Evolutionary conservation across 352 stramenopile species (phyloP), one percentile per base, ranked within the genome.

Genomic region (Phytophthora quininea): DNA sequence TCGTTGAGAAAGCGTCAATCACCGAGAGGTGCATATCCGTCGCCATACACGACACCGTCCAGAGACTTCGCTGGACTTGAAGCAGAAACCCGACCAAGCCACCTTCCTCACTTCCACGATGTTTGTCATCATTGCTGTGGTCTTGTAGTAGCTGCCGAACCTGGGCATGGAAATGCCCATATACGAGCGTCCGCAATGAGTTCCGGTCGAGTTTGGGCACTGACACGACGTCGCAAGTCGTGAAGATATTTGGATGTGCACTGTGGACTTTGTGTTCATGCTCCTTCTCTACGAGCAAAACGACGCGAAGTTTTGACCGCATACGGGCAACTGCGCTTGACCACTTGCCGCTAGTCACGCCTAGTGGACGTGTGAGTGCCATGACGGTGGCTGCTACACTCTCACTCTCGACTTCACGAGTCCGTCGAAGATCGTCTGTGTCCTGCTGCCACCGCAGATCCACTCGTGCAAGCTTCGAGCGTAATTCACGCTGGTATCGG

Each of bases 311-410:
- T 3, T 80, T 77, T 8, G 77, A 76, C 19, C 79, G 73, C 54
- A 91, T 76, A 0, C 82, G 74, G 33, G 84, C 72, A 2, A 92
- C 68, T 30, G 88, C 84, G 35, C 84, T 79, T 38, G 89, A 78
- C 84, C 84, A 92, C 27, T 88, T 88, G 2, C 80, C 84, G 27
- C 80, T 92, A 0, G 82, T 91, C 10, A 89, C 85, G 5, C 84
- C 84, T 1, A 92, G 62, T 11, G 84, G 84, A 19, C 84, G 76
- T 58, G 89, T 92, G 10, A 92, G 62, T 10, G 84, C 85, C 84
- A 92, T 92, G 65, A 92, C 88, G 3, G 79, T 92, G 3, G 82
- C 76, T 5, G 80, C 86, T 7, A 91, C 73, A 31, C 77, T 91
- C 63, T 92, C 84, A 10, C 75, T 92, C 53, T 92, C 84, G 4